phyloP scores from a whole-genome alignment of 2,329 filamentous ascomycete species.

The Fusarium longipes region DNA sequence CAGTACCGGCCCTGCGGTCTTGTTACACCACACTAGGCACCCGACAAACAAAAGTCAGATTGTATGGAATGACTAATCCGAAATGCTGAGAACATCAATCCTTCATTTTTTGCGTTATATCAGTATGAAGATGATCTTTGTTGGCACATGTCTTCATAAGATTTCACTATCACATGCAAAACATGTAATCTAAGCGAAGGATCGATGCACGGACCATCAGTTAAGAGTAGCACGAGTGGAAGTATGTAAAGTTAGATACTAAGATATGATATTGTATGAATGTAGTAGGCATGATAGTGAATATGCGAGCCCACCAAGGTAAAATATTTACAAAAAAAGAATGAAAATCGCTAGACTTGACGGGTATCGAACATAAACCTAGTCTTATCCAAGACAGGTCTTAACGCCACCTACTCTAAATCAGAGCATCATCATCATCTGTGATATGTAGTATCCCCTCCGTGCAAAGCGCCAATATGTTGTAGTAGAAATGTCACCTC shows the following conservation, averaged over 20 bases:
- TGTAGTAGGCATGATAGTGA: not conserved
- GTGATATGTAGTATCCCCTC: constrained; percentile 16
- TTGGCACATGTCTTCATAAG: not conserved
- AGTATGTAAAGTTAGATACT: not conserved
- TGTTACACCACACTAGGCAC: too few species aligned
- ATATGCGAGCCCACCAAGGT: not conserved
- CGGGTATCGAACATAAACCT: constrained; percentile 47
- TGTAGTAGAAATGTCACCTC: constrained; percentile 21
- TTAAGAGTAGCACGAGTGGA: not conserved
- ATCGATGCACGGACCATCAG: constrained; percentile 15
- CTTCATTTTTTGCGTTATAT: not conserved
- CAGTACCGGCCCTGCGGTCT: too few species aligned
- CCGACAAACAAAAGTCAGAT: too few species aligned
- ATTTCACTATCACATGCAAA: constrained; percentile 22
- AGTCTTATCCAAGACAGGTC: constrained; percentile 40
- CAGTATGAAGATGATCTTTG: not conserved
- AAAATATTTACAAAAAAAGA: constrained; percentile 8
- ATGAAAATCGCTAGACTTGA: constrained; percentile 38
- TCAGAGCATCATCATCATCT: constrained; percentile 33
- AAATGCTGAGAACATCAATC: too few species aligned
- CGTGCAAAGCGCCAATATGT: constrained; percentile 31
- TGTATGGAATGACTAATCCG: too few species aligned
- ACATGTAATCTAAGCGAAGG: constrained; percentile 4
- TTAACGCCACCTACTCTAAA: constrained; percentile 42
- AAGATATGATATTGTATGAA: not conserved